Percentiles rank a stretch among this genome's conserved stretches.
Evolutionary conservation across 257 asterid genomes (phyloP).

Genomic region (Salvia splendens): DNA sequence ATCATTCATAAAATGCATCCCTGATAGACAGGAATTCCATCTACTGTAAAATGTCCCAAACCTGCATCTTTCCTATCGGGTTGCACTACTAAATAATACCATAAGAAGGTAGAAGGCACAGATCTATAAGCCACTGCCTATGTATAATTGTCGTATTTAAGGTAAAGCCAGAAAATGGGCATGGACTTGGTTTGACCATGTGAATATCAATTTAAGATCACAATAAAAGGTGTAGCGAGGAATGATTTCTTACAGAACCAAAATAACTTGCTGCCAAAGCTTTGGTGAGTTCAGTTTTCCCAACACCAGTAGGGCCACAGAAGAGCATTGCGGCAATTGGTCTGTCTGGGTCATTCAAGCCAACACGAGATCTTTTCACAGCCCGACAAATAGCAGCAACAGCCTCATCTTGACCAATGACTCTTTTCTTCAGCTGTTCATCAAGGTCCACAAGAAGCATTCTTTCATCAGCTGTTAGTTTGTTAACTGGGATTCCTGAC

Average conservation of each 20-base stretch:
- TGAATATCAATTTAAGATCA: slow-evolving; percentile 26
- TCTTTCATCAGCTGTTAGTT: slow-evolving; percentile 85
- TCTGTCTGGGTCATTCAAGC: slow-evolving; percentile 87
- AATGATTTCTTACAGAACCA: slow-evolving; percentile 77
- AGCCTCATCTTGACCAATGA: slow-evolving; percentile 97
- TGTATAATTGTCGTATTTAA: slow-evolving; percentile 14
- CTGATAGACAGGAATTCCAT: slow-evolving; percentile 6
- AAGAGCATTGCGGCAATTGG: slow-evolving; percentile 98
- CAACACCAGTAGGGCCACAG: slow-evolving; percentile 99
- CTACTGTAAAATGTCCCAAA: slow-evolving; percentile 6
- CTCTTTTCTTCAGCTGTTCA: slow-evolving; percentile 89
- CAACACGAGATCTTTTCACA: slow-evolving; percentile 95
- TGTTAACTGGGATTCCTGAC: slow-evolving; percentile 90
- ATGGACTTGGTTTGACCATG: slow-evolving; percentile 24
- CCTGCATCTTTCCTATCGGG: not conserved
- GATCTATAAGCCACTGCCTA: slow-evolving; percentile 20
- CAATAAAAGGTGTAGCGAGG: not conserved
- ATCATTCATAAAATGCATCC: slow-evolving; percentile 1
- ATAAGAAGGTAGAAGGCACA: slow-evolving; percentile 11
- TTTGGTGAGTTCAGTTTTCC: slow-evolving; percentile 94
- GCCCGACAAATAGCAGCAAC: slow-evolving; percentile 88
- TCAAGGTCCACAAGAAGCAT: slow-evolving; percentile 73
- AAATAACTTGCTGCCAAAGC: slow-evolving; percentile 90
- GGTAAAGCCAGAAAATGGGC: slow-evolving; percentile 15
- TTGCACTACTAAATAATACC: not conserved